Percentiles rank a stretch among this genome's conserved stretches.
These are phyloP conservation scores for Lolium perenne DNA, from an alignment of 176 grass and related monocot genomes.

Conservation along the genomic window DNA sequence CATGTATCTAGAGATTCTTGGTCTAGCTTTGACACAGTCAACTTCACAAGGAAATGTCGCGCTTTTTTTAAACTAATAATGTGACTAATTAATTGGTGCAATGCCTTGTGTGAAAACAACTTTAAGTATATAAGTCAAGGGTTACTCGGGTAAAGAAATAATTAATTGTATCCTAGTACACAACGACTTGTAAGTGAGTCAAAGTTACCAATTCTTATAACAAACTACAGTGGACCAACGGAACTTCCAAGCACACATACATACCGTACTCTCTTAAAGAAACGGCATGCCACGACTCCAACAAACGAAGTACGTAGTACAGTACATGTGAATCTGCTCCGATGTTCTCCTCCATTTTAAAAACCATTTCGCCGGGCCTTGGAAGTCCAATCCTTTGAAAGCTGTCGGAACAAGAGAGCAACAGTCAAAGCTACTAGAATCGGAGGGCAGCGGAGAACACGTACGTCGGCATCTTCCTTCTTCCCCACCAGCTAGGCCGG, in stretches of 20 bases:
- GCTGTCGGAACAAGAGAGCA: slow-evolving; percentile 33
- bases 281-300: background rate
- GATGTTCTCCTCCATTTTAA: background rate
- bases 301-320: background rate
- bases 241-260: background rate
- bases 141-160: no score
- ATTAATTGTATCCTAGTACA: background rate
- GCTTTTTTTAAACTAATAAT: no score
- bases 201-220: background rate
- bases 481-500: no score
- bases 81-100: no score
- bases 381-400: slow-evolving; percentile 40
- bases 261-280: background rate
- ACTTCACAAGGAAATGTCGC: no score
- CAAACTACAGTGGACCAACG: background rate
- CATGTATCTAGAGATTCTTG: no score
- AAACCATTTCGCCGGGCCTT: background rate
- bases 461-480: background rate
- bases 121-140: no score
- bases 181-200: background rate
- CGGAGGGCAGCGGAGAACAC: no score
- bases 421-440: slow-evolving; percentile 33
- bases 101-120: no score
- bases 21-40: no score
- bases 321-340: slow-evolving; percentile 47